phyloP scores from a whole-genome alignment of 257 asterid genomes.

The Nicotiana tomentosiformis region DNA sequence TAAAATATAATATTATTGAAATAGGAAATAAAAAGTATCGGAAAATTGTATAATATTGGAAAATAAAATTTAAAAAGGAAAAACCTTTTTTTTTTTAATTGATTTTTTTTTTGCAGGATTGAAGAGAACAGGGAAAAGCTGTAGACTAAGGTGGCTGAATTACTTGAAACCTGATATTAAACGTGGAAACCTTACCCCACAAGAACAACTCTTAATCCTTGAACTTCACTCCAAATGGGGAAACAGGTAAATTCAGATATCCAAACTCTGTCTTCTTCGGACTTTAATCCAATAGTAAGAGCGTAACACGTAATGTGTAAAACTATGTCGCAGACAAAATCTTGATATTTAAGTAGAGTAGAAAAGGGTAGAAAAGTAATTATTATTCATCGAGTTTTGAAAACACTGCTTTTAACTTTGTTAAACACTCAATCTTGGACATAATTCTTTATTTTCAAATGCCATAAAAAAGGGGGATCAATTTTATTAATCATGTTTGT shows the following conservation, averaged over 20 bases:
- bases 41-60: not conserved
- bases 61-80: not conserved
- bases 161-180: conserved; percentile 81
- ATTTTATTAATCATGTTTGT: not conserved
- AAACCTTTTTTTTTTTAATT: not conserved
- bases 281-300: too few species aligned
- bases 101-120: conserved; percentile 36
- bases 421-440: not conserved
- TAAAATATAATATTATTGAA: not conserved
- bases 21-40: not conserved
- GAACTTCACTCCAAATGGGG: conserved; percentile 90
- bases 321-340: too few species aligned
- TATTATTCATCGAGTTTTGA: too few species aligned
- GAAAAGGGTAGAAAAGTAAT: too few species aligned
- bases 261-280: not conserved
- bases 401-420: too few species aligned
- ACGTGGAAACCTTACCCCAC: conserved; percentile 70
- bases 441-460: not conserved
- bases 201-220: conserved; percentile 71
- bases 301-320: too few species aligned
- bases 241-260: conserved; percentile 41
- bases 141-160: conserved; percentile 84
- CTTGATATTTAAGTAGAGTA: too few species aligned
- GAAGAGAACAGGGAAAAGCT: conserved; percentile 84
- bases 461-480: not conserved